Evolutionary conservation across 495 filamentous ascomycete species (phyloP).

Genomic region (Lasiosphaeria miniovina): DNA sequence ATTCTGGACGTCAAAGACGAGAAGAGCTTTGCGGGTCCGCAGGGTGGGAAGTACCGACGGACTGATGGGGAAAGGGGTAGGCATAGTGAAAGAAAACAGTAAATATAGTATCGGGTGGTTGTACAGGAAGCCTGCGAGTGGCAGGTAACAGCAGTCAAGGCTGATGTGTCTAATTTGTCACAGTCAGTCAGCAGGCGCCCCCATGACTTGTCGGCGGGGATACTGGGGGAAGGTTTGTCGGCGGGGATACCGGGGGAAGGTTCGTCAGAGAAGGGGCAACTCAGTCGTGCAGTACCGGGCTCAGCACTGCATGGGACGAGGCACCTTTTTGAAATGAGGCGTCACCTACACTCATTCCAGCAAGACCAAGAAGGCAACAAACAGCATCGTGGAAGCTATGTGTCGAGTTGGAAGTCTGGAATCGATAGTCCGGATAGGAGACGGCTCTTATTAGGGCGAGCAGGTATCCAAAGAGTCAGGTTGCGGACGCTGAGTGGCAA

Average conservation of each 20-base stretch:
- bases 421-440: neutral
- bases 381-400: neutral
- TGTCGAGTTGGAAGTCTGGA: no score
- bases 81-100: conserved; percentile 10
- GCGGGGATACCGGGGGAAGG: neutral
- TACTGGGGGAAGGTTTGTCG: neutral
- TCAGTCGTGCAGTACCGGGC: neutral
- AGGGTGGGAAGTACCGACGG: conserved; percentile 45
- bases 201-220: neutral
- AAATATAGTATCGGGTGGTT: neutral
- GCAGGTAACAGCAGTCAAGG: neutral
- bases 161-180: neutral
- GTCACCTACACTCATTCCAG: neutral
- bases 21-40: conserved; percentile 72
- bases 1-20: conserved; percentile 87
- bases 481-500: neutral
- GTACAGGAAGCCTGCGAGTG: neutral
- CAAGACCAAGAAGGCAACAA: neutral
- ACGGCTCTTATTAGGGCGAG: neutral
- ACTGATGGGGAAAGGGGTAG: conserved; percentile 49
- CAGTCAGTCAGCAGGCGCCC: neutral
- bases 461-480: neutral
- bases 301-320: neutral
- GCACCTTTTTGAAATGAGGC: neutral
- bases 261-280: neutral